Percentiles rank a stretch among this genome's conserved stretches.
These are phyloP conservation scores for Boehmeria nivea DNA, from an alignment of 306 rosid genomes.

Conservation along the genomic window DNA sequence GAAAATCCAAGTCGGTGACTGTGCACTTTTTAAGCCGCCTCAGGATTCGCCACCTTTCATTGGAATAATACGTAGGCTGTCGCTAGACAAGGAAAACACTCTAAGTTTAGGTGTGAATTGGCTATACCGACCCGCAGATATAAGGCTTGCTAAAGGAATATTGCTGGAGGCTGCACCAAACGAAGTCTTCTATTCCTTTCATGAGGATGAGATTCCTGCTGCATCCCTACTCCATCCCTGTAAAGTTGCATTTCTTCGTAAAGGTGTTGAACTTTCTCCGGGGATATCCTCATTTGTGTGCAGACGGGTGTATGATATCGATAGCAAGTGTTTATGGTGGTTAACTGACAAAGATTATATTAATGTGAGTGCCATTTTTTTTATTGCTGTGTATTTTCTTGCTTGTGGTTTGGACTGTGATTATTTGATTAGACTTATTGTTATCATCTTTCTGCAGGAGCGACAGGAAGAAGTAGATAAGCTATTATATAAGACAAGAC, in stretches of 20 bases:
- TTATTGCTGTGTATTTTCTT: background rate
- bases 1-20: slow-evolving; percentile 61
- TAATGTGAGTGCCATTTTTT: slow-evolving; percentile 58
- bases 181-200: slow-evolving; percentile 88
- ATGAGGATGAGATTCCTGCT: slow-evolving; percentile 75
- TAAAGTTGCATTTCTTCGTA: slow-evolving; percentile 84
- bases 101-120: slow-evolving; percentile 61
- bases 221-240: slow-evolving; percentile 80
- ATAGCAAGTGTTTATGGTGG: slow-evolving; percentile 83
- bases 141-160: slow-evolving; percentile 59
- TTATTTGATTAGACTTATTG: background rate
- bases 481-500: slow-evolving; percentile 49
- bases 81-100: slow-evolving; percentile 41
- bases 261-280: slow-evolving; percentile 64
- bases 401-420: background rate
- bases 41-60: slow-evolving; percentile 61
- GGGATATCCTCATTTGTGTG: slow-evolving; percentile 79
- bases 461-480: slow-evolving; percentile 81
- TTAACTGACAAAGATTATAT: slow-evolving; percentile 65
- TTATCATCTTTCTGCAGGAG: slow-evolving; percentile 40
- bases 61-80: slow-evolving; percentile 60
- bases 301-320: slow-evolving; percentile 77
- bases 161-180: slow-evolving; percentile 66
- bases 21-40: slow-evolving; percentile 81
- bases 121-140: slow-evolving; percentile 78